phyloP scores from a whole-genome alignment of 805 yeast species.

The Candida chilensis region DNA sequence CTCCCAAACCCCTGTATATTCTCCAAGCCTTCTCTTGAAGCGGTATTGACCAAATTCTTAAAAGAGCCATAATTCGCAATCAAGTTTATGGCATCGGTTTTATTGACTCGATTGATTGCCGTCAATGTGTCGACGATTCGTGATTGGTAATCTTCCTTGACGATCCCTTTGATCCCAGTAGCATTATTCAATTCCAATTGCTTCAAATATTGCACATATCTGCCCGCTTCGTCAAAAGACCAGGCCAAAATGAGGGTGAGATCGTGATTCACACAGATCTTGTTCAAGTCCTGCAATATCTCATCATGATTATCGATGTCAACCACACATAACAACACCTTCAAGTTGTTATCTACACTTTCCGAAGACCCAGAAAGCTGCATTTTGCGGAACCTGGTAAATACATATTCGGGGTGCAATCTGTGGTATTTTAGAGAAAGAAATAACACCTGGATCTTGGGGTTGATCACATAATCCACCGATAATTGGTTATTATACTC shows the following conservation, averaged over 20 bases:
- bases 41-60: slow-evolving; percentile 25
- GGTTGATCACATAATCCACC: slow-evolving; percentile 55
- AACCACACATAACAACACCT: slow-evolving; percentile 53
- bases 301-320: slow-evolving; percentile 56
- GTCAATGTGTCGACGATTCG: slow-evolving; percentile 36
- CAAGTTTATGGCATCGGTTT: slow-evolving; percentile 43
- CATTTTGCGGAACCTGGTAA: slow-evolving; percentile 40
- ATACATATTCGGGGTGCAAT: slow-evolving; percentile 66
- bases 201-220: slow-evolving; percentile 20
- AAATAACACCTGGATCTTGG: slow-evolving; percentile 48
- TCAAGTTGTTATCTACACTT: slow-evolving; percentile 29
- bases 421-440: slow-evolving; percentile 67
- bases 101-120: slow-evolving; percentile 35
- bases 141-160: slow-evolving; percentile 33
- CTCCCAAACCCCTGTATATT: slow-evolving; percentile 42
- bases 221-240: slow-evolving; percentile 41
- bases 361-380: slow-evolving; percentile 9
- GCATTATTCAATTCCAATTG: slow-evolving; percentile 18
- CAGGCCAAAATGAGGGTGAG: slow-evolving; percentile 41
- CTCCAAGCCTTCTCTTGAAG: slow-evolving; percentile 12
- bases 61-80: slow-evolving; percentile 39
- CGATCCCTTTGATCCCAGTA: slow-evolving; percentile 29
- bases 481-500: slow-evolving; percentile 45
- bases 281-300: slow-evolving; percentile 33
- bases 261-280: slow-evolving; percentile 39